A percentile compares a stretch with the other conserved stretches of the same genome.
These are phyloP conservation scores for Pythium rhizo-oryzae DNA, from an alignment of 352 stramenopile species.

Conservation along the genomic window DNA sequence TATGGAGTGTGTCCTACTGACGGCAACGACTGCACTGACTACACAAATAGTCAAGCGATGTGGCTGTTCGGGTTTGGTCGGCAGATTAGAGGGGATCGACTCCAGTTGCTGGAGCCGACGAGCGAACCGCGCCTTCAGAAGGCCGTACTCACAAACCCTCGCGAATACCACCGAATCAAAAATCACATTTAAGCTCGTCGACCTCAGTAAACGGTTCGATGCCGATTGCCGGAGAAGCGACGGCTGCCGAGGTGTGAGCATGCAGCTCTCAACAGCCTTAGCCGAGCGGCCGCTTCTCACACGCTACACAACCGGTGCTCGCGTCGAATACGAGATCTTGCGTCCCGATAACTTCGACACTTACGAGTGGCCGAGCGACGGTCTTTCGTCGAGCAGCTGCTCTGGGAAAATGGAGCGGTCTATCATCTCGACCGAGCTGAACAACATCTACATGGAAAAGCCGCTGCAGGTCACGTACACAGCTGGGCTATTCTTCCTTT, in stretches of 20 bases:
- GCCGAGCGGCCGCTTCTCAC: conserved; percentile 2
- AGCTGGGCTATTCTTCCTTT: conserved; percentile 18
- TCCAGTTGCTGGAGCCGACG: conserved; percentile 5
- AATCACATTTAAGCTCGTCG: not conserved
- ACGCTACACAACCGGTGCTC: conserved; percentile 13
- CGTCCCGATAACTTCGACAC: conserved; percentile 7
- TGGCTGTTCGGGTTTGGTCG: conserved; percentile 22
- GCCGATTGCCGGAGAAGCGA: not conserved
- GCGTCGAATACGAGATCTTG: conserved; percentile 14
- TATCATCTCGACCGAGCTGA: conserved; percentile 7
- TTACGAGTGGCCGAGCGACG: not conserved
- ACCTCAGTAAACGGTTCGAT: not conserved
- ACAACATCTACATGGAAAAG: conserved; percentile 16
- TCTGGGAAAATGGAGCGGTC: conserved; percentile 17
- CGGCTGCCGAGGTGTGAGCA: not conserved
- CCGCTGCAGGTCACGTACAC: conserved; percentile 14
- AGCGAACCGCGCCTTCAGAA: not conserved
- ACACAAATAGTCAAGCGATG: not conserved
- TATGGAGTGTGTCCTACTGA: conserved; percentile 7
- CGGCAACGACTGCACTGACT: not conserved
- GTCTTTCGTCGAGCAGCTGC: not conserved
- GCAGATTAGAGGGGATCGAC: conserved; percentile 5
- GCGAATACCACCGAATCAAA: conserved; percentile 11
- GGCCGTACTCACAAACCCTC: conserved; percentile 7
- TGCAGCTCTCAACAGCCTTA: not conserved